Percentiles rank a stretch among this genome's conserved stretches.
Conservation (phyloP, 2,329 filamentous ascomycete species). For the Madurella fahalii region DNA sequence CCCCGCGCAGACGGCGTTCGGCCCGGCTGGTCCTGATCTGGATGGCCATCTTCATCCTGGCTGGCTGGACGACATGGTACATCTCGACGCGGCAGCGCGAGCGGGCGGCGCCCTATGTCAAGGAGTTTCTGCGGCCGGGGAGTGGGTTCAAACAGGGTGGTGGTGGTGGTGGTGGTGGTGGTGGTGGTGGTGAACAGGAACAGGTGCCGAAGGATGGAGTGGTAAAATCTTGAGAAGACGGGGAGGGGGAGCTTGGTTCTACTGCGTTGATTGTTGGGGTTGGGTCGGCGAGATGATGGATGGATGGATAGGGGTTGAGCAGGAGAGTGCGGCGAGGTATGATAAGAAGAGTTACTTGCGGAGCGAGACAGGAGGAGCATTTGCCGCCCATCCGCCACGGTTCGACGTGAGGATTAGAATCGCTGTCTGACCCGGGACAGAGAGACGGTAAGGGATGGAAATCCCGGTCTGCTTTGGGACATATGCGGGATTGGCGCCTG, state of each 20-base stretch:
- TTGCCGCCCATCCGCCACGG: no score
- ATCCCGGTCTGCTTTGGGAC: no score
- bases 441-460: no score
- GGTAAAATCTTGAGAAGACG: neutral
- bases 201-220: neutral
- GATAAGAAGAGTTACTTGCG: no score
- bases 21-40: conserved; percentile 21
- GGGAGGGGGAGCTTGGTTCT: neutral
- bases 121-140: conserved; percentile 13
- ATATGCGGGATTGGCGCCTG: no score
- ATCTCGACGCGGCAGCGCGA: conserved; percentile 21
- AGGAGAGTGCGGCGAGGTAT: no score
- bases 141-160: neutral
- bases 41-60: conserved; percentile 19
- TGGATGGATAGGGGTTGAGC: no score
- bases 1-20: conserved; percentile 17
- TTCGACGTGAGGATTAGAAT: no score
- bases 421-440: no score
- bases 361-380: no score
- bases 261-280: no score
- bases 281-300: no score
- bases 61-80: conserved; percentile 23
- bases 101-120: conserved; percentile 11
- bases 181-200: neutral
- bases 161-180: neutral